A percentile compares a stretch with the other conserved stretches of the same genome.
Evolutionary conservation across 1,284 basidiomycete genomes (phyloP).

Genomic region (Melampsora larici-populina): DNA sequence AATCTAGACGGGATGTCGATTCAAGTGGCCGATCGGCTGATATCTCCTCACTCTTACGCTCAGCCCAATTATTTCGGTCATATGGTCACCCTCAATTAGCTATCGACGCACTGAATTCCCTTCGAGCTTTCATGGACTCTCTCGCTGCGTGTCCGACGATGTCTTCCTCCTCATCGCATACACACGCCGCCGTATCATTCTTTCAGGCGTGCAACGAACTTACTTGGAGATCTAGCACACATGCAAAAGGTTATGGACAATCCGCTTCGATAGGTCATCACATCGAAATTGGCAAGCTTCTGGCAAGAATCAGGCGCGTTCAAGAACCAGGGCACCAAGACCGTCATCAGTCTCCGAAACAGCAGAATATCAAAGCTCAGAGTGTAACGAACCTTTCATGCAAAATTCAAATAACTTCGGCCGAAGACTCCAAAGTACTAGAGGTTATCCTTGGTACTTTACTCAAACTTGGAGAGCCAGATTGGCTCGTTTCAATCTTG

Average conservation of each 20-base stretch:
- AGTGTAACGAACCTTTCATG: not conserved
- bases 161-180: not conserved
- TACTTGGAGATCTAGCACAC: not conserved
- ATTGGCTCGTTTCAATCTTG: conserved; percentile 39
- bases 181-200: not conserved
- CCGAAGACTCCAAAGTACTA: conserved; percentile 6
- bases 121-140: not conserved
- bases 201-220: conserved; percentile 6
- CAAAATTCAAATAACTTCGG: not conserved
- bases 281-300: not conserved
- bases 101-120: not conserved
- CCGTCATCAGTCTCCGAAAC: not conserved
- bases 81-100: conserved; percentile 16
- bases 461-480: conserved; percentile 22
- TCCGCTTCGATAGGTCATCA: not conserved
- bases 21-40: conserved; percentile 41
- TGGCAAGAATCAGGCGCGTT: not conserved
- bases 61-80: conserved; percentile 16
- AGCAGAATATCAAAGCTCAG: not conserved
- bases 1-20: no score
- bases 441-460: conserved; percentile 21
- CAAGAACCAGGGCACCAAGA: not conserved
- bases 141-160: no score
- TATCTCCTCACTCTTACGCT: no score
- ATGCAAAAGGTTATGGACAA: not conserved